A percentile compares a stretch with the other conserved stretches of the same genome.
phyloP scores from a whole-genome alignment of 176 grass and related monocot species.

The Carex kokanica region DNA sequence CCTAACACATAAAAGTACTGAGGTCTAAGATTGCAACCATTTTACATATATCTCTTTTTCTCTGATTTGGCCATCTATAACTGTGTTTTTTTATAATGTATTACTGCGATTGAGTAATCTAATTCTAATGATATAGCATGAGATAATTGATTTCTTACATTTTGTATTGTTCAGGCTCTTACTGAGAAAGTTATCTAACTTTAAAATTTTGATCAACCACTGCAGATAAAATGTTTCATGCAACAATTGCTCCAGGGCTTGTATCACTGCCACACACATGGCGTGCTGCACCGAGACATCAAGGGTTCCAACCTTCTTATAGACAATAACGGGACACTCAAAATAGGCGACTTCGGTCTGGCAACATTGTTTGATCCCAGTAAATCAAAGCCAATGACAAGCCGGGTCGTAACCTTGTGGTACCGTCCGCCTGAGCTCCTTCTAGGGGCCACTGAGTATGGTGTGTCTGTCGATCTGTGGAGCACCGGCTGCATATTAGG shows the following conservation, averaged over 20 bases:
- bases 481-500: conserved; percentile 89
- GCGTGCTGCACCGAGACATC: conserved; percentile 80
- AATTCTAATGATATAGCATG: not conserved
- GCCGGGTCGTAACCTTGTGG: conserved; percentile 88
- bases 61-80: not conserved
- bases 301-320: conserved; percentile 85
- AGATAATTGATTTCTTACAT: not conserved
- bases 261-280: conserved; percentile 67
- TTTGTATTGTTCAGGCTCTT: not conserved
- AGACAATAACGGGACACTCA: conserved; percentile 55
- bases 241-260: conserved; percentile 73
- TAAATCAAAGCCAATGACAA: conserved; percentile 60
- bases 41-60: conserved; percentile 4
- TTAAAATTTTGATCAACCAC: conserved; percentile 25
- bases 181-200: not conserved
- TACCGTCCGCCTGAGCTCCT: conserved; percentile 85
- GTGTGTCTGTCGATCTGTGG: conserved; percentile 84
- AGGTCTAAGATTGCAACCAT: not conserved
- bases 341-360: conserved; percentile 84
- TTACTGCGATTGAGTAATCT: not conserved
- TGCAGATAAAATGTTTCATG: conserved; percentile 70
- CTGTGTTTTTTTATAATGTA: not conserved
- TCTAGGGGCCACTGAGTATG: conserved; percentile 69
- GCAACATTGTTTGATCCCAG: conserved; percentile 62
- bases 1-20: not conserved